Base-by-base conservation (phyloP, 441 rosid species). In the Mallotus japonicus region DNA sequence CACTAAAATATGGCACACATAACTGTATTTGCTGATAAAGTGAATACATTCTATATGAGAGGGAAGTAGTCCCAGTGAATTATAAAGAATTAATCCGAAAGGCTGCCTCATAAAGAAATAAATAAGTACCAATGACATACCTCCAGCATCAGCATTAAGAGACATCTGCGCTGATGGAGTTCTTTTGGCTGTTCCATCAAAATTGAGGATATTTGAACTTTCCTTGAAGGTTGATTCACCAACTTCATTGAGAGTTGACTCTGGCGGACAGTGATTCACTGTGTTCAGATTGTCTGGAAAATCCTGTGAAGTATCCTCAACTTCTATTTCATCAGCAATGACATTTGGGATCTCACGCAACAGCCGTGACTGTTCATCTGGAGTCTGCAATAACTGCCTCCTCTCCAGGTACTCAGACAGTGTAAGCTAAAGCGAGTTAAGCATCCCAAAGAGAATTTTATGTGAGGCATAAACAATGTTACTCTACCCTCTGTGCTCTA, bases 341-440 rank as follows among this genome's bases (percentile, higher is more conserved):
- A 92, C 83, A 71, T 83, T 76, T 15, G 99, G 97, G 83, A 89
- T 71, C 84, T 89, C 85, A 55, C 50, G 54, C 73, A 95, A 64
- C 49, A 89, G 83, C 14, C 94, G 86, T 32, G 87, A 42, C 76
- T 89, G 90, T 69, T 92, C 99, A 62, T 82, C 83, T 59, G 87
- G 83, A 73, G 83, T 85, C 81, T 85, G 82, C 72, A 95, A 97
- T 79, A 88, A 79, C 79, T 86, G 78, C 78, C 83, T 87, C 76
- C 85, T 91, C 37, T 92, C 97, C 82, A 95, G 67, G 86, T 91
- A 90, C 78, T 90, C 96, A 5, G 72, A 76, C 69, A 92, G 78
- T 70, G 96, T 95, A 65, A 77, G 78, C 79, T 78, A 75, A 61
- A 73, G 69, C 63, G 63, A 76, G 86, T 95, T 84, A 95, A 92